Evolutionary conservation across 345 rosid species (phyloP).

Genomic region (Ceriops tagal): DNA sequence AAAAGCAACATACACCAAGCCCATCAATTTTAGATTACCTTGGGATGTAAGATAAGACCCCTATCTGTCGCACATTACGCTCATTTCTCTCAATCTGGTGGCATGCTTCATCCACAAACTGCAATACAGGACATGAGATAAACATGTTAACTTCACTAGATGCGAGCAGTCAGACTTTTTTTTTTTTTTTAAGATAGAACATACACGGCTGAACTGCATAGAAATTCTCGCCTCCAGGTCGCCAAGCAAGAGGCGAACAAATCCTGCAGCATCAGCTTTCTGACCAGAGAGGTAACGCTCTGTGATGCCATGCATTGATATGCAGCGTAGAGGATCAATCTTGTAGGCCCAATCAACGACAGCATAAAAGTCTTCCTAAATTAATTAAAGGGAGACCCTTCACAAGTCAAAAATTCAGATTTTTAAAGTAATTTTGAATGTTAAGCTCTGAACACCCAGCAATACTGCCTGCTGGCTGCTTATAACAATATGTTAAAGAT

Average conservation of each 20-base stretch:
- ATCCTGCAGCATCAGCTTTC: constrained; percentile 99
- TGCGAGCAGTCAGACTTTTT: neutral
- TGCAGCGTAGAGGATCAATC: constrained; percentile 94
- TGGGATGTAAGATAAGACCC: constrained; percentile 88
- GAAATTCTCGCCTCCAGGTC: constrained; percentile 91
- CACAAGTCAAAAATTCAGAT: constrained; percentile 9
- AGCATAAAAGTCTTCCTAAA: constrained; percentile 95
- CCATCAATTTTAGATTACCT: constrained; percentile 42
- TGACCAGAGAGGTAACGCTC: constrained; percentile 95
- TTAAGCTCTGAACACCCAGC: constrained; percentile 3
- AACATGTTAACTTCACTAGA: constrained; percentile 20
- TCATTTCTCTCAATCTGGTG: constrained; percentile 95
- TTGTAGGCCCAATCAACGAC: constrained; percentile 99
- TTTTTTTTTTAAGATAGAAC: constrained; percentile 27
- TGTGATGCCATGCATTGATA: constrained; percentile 98
- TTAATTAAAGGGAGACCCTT: constrained; percentile 20
- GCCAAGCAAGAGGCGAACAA: constrained; percentile 94
- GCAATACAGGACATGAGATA: constrained; percentile 26
- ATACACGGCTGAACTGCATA: constrained; percentile 83
- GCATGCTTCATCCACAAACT: constrained; percentile 99
- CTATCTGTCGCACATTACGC: constrained; percentile 81
- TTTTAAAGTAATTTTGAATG: constrained; percentile 7
- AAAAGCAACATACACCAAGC: too few species aligned
- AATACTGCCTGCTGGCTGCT: neutral
- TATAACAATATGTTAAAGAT: neutral